phyloP scores from a whole-genome alignment of 2,329 filamentous ascomycete species.

The Colletotrichum karsti region DNA sequence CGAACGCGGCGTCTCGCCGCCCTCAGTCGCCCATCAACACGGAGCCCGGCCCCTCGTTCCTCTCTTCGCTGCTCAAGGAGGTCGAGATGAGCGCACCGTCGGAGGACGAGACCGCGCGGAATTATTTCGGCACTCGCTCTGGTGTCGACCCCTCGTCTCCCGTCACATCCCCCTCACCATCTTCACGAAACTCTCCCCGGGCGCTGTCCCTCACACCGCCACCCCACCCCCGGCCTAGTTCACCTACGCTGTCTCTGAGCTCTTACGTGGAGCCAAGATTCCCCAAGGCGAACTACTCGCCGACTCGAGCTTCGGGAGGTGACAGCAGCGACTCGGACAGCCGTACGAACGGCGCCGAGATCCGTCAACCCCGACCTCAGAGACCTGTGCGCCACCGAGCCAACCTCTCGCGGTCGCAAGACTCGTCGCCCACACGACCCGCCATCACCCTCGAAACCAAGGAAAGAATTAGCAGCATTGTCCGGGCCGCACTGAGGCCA shows the following conservation, averaged over 20 bases:
- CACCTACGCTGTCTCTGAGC: conserved; percentile 72
- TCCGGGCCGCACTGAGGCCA: conserved; percentile 82
- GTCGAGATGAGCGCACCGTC: conserved; percentile 74
- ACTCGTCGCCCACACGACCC: conserved; percentile 73
- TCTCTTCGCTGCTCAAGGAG: conserved; percentile 88
- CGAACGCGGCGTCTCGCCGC: neutral
- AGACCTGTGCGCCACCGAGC: conserved; percentile 52
- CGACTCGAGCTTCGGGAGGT: conserved; percentile 54
- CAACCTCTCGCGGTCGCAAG: conserved; percentile 57
- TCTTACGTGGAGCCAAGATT: conserved; percentile 79
- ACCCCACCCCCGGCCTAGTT: conserved; percentile 70
- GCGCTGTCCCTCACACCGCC: conserved; percentile 76
- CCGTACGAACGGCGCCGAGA: conserved; percentile 48
- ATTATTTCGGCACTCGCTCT: conserved; percentile 43
- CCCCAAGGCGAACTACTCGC: conserved; percentile 79
- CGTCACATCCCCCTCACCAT: conserved; percentile 70
- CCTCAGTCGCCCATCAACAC: conserved; percentile 28
- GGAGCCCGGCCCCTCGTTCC: conserved; percentile 75
- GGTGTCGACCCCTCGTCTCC: conserved; percentile 63
- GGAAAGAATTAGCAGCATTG: conserved; percentile 87
- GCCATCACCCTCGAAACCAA: conserved; percentile 83
- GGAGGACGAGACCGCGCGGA: conserved; percentile 62
- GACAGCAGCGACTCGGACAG: conserved; percentile 57
- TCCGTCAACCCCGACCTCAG: conserved; percentile 61
- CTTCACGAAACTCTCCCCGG: conserved; percentile 72